Conservation (phyloP, 2,329 filamentous ascomycete genomes). For the Teratosphaeria destructans region DNA sequence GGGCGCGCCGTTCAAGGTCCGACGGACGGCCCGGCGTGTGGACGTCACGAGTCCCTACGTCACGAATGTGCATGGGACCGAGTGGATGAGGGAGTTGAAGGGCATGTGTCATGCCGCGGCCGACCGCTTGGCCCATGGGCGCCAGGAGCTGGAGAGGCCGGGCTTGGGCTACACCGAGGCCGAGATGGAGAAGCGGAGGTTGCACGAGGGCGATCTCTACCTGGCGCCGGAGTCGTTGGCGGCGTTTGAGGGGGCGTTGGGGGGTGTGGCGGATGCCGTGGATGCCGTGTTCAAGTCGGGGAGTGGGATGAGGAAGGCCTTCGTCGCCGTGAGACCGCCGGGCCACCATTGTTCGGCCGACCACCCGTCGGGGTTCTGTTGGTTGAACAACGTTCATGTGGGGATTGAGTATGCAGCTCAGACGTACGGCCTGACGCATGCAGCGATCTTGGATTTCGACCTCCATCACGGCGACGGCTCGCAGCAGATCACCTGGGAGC, state of each 20-base stretch:
- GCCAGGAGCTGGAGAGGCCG: slow-evolving; percentile 62
- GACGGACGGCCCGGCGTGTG: slow-evolving; percentile 64
- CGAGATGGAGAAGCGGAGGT: slow-evolving; percentile 41
- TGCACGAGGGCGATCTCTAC: slow-evolving; percentile 88
- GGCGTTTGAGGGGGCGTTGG: slow-evolving; percentile 82
- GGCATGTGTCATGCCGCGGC: slow-evolving; percentile 75
- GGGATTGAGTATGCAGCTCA: slow-evolving; percentile 86
- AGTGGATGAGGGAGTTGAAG: slow-evolving; percentile 89
- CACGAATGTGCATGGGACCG: slow-evolving; percentile 78
- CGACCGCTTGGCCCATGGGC: slow-evolving; percentile 62
- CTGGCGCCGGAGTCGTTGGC: slow-evolving; percentile 75
- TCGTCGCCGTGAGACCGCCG: slow-evolving; percentile 84
- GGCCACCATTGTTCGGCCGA: slow-evolving; percentile 90
- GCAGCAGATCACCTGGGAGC: slow-evolving; percentile 83
- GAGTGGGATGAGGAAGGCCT: slow-evolving; percentile 47
- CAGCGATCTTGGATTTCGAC: slow-evolving; percentile 87
- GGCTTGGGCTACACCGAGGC: slow-evolving; percentile 10
- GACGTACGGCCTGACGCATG: slow-evolving; percentile 78
- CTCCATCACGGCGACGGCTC: slow-evolving; percentile 93
- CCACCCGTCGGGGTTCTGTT: slow-evolving; percentile 91
- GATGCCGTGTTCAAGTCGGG: slow-evolving; percentile 64
- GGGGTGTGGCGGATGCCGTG: slow-evolving; percentile 86
- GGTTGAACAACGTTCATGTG: slow-evolving; percentile 96
- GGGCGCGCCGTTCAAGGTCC: slow-evolving; percentile 61
- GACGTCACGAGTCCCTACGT: slow-evolving; percentile 66